Percentiles rank a stretch among this genome's conserved stretches.
Conservation (phyloP, 192 early-diverging fungal genomes). For the Coemansia sp. region DNA sequence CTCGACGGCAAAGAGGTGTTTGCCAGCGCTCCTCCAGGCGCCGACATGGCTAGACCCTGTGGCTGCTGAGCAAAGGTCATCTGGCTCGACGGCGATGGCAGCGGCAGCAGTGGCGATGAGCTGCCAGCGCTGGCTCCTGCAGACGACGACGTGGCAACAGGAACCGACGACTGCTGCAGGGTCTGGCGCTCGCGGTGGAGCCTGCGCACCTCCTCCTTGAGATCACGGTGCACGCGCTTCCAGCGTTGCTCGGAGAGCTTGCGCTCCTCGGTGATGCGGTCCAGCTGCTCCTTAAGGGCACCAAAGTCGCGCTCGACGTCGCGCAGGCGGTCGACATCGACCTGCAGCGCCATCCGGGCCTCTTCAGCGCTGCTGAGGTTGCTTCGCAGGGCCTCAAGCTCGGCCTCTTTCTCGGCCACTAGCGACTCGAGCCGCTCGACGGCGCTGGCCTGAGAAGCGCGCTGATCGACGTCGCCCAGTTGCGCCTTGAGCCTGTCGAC, state of each 20-base stretch:
- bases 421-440: slow-evolving; percentile 38
- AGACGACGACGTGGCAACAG: slow-evolving; percentile 2
- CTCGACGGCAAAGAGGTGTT: slow-evolving; percentile 8
- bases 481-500: slow-evolving; percentile 14
- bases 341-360: slow-evolving; percentile 10
- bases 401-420: slow-evolving; percentile 30
- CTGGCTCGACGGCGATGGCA: not conserved
- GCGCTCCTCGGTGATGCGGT: slow-evolving; percentile 34
- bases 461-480: slow-evolving; percentile 29
- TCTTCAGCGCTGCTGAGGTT: slow-evolving; percentile 36
- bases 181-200: slow-evolving; percentile 37
- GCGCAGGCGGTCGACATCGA: slow-evolving; percentile 44
- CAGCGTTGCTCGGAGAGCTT: slow-evolving; percentile 46
- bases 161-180: not conserved
- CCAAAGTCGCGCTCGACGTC: slow-evolving; percentile 31
- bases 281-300: slow-evolving; percentile 18
- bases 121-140: no score
- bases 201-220: slow-evolving; percentile 50
- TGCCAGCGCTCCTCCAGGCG: not conserved
- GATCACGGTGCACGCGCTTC: slow-evolving; percentile 46
- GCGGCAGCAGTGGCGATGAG: not conserved
- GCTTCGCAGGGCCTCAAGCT: slow-evolving; percentile 44
- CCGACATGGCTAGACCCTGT: not conserved
- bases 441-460: slow-evolving; percentile 10
- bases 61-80: not conserved